Evolutionary conservation across 2,329 filamentous ascomycete genomes (phyloP), one percentile per base, ranked within the genome.

Genomic region (Fusarium concolor): DNA sequence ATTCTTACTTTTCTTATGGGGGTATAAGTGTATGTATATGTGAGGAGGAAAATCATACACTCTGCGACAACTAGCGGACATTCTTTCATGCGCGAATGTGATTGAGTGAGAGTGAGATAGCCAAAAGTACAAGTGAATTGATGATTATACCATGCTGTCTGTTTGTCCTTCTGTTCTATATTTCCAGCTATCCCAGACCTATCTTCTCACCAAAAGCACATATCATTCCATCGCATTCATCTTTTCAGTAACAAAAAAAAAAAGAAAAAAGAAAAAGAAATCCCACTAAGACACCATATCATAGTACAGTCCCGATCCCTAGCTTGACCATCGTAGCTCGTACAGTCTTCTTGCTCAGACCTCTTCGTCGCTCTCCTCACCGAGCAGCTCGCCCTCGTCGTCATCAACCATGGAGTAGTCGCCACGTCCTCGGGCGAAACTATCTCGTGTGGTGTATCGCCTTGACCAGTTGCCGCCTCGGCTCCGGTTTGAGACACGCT

Each of bases 291-390:
- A 50, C 65, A 65, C 65, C 51, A 37, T 52, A 41, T 52, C 54
- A 54, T 54, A 58, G 46, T 67, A 65, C 66, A 58, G 20, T 58
- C 39, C 37, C 24, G 29, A 41, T 56, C 31, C 38, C 42, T 53
- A 31, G 37, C 41, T 59, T 41, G 29, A 47, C 59, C 51, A 45
- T 56, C 50, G 49, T 68, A 66, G 56, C 49, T 71, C 65, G 47
- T 70, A 63, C 68, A 70, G 35, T 54, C 41, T 31, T 20, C 18
- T 14, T 33, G 26, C 35, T 78, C 68, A 82, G 38, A 90, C 92
- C 65, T 97, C 95, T 75, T 97, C 94, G 69, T 97, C 95, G 71
- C 93, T 94, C 62, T 97, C 94, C 71, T 97, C 95, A 1, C 96
- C 96, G 35, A 99, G 81, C 71, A 99, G 82, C 82, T 98, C 95